Evolutionary conservation across 2,329 filamentous ascomycete species (phyloP).

Genomic region (Emmonsiellopsis sp.): DNA sequence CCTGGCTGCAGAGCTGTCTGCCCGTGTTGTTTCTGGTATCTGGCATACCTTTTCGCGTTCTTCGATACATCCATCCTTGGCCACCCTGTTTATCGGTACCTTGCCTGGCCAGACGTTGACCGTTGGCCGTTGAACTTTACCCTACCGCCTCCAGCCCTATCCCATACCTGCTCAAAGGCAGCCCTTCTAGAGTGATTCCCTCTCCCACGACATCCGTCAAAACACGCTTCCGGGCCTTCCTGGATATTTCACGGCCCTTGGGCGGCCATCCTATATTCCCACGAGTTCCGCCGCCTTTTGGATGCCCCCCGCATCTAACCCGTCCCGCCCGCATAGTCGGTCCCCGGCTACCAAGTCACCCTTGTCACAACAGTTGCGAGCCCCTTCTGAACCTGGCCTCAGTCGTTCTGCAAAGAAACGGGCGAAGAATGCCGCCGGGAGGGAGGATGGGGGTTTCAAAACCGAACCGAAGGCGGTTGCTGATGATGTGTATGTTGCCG

Average conservation of each 20-base stretch:
- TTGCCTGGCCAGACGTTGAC: too few relatives aligned
- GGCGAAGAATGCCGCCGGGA: constrained; percentile 27
- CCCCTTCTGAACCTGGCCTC: constrained; percentile 23
- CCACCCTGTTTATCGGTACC: too few relatives aligned
- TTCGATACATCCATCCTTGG: too few relatives aligned
- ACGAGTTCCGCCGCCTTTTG: constrained; percentile 20
- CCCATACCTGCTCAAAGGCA: background rate
- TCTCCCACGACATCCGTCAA: background rate
- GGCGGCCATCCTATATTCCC: constrained; percentile 18
- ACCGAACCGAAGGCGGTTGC: constrained; percentile 21
- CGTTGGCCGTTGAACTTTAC: too few relatives aligned
- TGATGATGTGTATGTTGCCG: constrained; percentile 28
- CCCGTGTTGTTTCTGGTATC: too few relatives aligned
- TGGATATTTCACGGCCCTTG: constrained; percentile 16
- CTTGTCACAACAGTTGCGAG: constrained; percentile 18
- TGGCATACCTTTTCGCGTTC: too few relatives aligned
- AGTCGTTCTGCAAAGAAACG: constrained; percentile 32
- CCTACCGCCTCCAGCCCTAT: background rate
- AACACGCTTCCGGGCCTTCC: background rate
- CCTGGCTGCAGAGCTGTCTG: too few relatives aligned
- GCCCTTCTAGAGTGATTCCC: background rate
- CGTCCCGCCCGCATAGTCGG: constrained; percentile 29
- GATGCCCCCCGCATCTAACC: constrained; percentile 35
- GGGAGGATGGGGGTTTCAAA: constrained; percentile 28
- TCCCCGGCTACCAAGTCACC: constrained; percentile 24